Percentiles rank a stretch among this genome's conserved stretches.
These are phyloP conservation scores for Aspergillus nidulans DNA, from an alignment of 495 filamentous ascomycete species.

Conservation along the genomic window DNA sequence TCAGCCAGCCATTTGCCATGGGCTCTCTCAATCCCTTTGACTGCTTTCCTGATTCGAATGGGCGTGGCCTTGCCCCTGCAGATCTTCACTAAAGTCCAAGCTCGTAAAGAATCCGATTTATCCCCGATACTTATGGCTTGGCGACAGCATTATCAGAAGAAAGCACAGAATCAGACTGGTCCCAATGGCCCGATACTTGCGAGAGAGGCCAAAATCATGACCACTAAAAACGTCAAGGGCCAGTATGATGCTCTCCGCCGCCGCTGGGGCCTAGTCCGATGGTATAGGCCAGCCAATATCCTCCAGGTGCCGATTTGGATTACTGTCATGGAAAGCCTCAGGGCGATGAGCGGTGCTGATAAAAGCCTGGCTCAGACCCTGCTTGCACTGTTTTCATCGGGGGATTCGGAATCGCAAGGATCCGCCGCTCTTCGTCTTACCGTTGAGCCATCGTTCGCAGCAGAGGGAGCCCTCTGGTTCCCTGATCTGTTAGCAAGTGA, in stretches of 20 bases:
- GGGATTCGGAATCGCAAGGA: slow-evolving; percentile 7
- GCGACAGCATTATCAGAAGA: slow-evolving; percentile 19
- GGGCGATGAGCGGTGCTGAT: slow-evolving; percentile 57
- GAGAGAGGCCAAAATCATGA: neutral
- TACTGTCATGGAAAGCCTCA: slow-evolving; percentile 59
- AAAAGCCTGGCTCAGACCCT: slow-evolving; percentile 49
- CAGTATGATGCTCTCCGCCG: slow-evolving; percentile 36
- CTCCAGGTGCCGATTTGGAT: slow-evolving; percentile 67
- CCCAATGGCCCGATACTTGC: neutral
- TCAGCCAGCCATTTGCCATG: slow-evolving; percentile 58
- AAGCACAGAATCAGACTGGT: neutral
- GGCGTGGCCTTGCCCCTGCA: slow-evolving; percentile 55
- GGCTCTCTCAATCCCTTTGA: slow-evolving; percentile 64
- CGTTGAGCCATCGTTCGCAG: slow-evolving; percentile 53
- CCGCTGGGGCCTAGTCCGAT: slow-evolving; percentile 40
- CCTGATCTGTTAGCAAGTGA: slow-evolving; percentile 68
- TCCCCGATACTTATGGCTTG: slow-evolving; percentile 50
- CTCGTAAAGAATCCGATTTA: slow-evolving; percentile 40
- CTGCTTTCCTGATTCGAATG: slow-evolving; percentile 59
- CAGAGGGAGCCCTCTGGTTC: slow-evolving; percentile 80
- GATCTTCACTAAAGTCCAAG: slow-evolving; percentile 45
- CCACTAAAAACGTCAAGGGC: slow-evolving; percentile 6
- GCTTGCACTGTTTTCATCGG: slow-evolving; percentile 19
- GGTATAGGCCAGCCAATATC: slow-evolving; percentile 43
- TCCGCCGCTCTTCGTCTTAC: slow-evolving; percentile 15